phyloP scores from a whole-genome alignment of 2,329 filamentous ascomycete genomes.

The Chaetothyriales sp. region DNA sequence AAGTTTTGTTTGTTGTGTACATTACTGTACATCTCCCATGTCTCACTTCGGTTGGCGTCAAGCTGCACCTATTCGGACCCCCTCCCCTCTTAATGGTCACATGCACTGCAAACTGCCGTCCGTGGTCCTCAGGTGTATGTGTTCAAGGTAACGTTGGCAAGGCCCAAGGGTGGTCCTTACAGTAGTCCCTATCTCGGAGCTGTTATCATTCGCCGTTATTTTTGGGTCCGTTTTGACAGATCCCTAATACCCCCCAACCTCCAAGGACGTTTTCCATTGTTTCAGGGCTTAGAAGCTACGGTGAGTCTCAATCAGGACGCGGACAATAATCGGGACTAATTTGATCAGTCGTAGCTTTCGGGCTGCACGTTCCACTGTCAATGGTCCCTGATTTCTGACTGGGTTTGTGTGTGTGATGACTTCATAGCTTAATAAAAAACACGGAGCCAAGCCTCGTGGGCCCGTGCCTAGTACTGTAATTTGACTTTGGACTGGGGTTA shows the following conservation, averaged over 20 bases:
- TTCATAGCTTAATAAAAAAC: background rate
- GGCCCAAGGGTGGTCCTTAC: background rate
- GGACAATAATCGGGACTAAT: background rate
- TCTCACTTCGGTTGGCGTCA: background rate
- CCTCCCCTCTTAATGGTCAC: background rate
- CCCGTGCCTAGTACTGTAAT: too few species aligned
- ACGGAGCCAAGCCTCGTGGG: too few species aligned
- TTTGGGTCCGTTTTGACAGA: background rate
- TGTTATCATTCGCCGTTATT: background rate
- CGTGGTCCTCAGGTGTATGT: background rate
- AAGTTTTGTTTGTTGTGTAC: background rate
- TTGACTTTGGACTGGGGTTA: too few species aligned
- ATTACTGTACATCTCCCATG: background rate
- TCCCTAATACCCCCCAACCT: background rate
- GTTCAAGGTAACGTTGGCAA: too few species aligned
- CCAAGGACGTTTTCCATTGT: background rate
- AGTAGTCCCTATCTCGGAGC: background rate
- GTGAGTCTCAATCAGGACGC: background rate
- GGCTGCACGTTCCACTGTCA: background rate
- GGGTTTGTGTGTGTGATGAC: background rate
- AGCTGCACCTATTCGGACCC: background rate
- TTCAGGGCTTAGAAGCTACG: background rate
- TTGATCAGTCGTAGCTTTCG: background rate
- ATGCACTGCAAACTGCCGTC: background rate
- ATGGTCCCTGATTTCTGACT: too few species aligned